Conservation (phyloP, 1,284 basidiomycete genomes). For the Rhodotorula glutinis region DNA sequence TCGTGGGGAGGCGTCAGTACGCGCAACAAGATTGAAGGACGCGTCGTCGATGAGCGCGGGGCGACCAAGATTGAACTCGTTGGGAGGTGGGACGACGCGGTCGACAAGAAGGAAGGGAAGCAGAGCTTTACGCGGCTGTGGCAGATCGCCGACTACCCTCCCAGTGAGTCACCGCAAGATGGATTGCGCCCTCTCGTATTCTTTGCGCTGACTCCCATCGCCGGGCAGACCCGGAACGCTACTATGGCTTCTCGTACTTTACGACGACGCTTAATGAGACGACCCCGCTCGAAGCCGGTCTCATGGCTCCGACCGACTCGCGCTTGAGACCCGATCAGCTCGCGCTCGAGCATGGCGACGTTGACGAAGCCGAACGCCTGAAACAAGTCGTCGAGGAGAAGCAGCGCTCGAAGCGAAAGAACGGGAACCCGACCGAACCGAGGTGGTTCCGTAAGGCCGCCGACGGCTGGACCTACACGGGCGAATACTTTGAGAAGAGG, state of each 20-base stretch:
- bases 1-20: conserved; percentile 40
- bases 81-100: conserved; percentile 39
- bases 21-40: conserved; percentile 67
- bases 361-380: conserved; percentile 70
- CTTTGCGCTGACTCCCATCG: neutral
- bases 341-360: conserved; percentile 73
- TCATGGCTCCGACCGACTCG: conserved; percentile 79
- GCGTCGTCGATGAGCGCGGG: conserved; percentile 59
- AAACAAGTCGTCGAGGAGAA: conserved; percentile 69
- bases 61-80: conserved; percentile 46
- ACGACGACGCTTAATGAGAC: conserved; percentile 79
- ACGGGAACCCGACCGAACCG: conserved; percentile 48
- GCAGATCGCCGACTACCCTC: conserved; percentile 50
- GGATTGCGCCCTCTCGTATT: neutral
- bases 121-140: conserved; percentile 40
- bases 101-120: conserved; percentile 41
- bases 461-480: conserved; percentile 13
- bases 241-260: conserved; percentile 68
- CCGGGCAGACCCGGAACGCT: conserved; percentile 60
- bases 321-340: conserved; percentile 79
- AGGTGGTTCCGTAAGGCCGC: conserved; percentile 34
- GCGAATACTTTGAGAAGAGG: conserved; percentile 10
- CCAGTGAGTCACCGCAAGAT: conserved; percentile 12
- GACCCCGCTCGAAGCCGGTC: conserved; percentile 60
- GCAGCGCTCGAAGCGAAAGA: conserved; percentile 50